Evolutionary conservation across 1,139 yeast genomes (phyloP).

Genomic region (Magnusiomyces sp.): DNA sequence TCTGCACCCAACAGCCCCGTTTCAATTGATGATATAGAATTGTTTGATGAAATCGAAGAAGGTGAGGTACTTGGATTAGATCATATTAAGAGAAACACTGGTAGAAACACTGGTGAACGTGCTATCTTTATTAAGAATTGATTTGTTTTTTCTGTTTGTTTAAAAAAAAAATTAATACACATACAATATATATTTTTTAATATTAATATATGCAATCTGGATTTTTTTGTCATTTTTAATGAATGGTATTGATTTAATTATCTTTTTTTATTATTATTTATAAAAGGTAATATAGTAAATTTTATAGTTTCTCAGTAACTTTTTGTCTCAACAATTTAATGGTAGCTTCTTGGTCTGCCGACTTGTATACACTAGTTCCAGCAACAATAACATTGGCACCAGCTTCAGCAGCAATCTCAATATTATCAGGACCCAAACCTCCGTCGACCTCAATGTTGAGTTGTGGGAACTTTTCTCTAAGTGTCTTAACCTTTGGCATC

Average conservation of each 20-base stretch:
- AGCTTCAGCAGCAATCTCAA: conserved; percentile 78
- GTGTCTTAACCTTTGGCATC: conserved; percentile 87
- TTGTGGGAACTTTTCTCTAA: conserved; percentile 66
- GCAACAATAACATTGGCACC: conserved; percentile 99
- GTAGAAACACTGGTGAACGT: conserved; percentile 37
- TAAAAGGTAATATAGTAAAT: background rate
- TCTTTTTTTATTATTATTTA: background rate
- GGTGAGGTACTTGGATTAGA: conserved; percentile 64
- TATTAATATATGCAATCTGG: too few relatives aligned
- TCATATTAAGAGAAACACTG: conserved; percentile 65
- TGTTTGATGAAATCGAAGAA: conserved; percentile 49
- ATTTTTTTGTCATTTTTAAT: too few relatives aligned
- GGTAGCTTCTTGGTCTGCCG: conserved; percentile 66
- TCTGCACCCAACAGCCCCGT: background rate
- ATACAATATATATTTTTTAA: too few relatives aligned
- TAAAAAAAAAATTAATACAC: background rate
- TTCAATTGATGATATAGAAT: conserved; percentile 30
- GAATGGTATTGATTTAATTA: background rate
- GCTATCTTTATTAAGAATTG: conserved; percentile 46
- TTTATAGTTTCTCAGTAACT: background rate
- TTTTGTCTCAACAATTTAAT: conserved; percentile 50
- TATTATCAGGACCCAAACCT: conserved; percentile 80
- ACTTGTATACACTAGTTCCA: conserved; percentile 88
- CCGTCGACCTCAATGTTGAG: conserved; percentile 95
- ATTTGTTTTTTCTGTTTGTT: background rate